Conservation (phyloP, 129 eudicot species). For the Artemisia annua region DNA sequence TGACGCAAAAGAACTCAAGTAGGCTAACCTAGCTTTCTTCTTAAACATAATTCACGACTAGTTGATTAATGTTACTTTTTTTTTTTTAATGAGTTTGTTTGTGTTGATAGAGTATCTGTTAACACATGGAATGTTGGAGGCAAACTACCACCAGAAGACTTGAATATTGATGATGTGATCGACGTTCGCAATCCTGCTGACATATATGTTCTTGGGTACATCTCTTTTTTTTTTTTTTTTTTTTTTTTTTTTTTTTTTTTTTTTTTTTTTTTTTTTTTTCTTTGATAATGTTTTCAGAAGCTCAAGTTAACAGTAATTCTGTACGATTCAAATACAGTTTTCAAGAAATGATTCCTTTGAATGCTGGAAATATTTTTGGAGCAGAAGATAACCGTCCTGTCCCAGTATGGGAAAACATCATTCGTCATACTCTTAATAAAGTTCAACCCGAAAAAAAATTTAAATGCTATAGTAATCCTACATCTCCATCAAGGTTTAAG, state of each 20-base stretch:
- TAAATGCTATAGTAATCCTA: constrained; percentile 83
- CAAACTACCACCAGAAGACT: constrained; percentile 67
- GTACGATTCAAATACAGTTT: constrained; percentile 43
- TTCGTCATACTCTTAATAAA: constrained; percentile 73
- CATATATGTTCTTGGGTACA: constrained; percentile 83
- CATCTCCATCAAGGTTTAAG: constrained; percentile 89
- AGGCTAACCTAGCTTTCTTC: constrained; percentile 21
- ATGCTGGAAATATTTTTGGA: constrained; percentile 91
- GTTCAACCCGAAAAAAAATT: constrained; percentile 46
- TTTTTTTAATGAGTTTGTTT: constrained; percentile 3
- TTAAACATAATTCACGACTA: not conserved
- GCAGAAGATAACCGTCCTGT: constrained; percentile 89
- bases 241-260: no score
- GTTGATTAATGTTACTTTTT: not conserved
- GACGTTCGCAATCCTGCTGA: constrained; percentile 79
- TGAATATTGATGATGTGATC: constrained; percentile 69
- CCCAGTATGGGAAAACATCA: constrained; percentile 76
- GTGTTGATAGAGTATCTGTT: constrained; percentile 60
- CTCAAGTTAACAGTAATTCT: not conserved
- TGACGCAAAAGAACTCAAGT: constrained; percentile 70
- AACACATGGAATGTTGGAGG: constrained; percentile 97
- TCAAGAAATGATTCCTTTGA: constrained; percentile 89
- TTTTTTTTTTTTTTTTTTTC: not conserved
- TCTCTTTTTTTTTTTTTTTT: not conserved
- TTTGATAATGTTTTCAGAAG: not conserved